phyloP scores from a whole-genome alignment of 495 filamentous ascomycete genomes.

The Aspergillus baeticus region DNA sequence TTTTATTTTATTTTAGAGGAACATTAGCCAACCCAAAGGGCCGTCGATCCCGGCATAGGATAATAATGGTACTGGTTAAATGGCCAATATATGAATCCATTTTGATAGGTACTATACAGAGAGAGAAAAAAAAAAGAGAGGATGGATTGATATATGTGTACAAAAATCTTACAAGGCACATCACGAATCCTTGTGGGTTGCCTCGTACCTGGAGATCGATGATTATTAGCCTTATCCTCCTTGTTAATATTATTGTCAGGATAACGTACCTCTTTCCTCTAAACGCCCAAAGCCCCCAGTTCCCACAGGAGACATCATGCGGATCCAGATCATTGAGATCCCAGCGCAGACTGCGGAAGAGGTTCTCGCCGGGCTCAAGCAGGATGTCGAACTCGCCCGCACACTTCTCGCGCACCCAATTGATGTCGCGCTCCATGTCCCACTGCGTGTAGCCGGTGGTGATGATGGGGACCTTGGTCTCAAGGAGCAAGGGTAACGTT shows the following conservation, averaged over 20 bases:
- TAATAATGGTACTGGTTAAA: too few species aligned
- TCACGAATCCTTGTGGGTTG: constrained; percentile 28
- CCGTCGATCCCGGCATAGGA: too few species aligned
- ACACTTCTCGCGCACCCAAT: constrained; percentile 82
- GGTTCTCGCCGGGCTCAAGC: constrained; percentile 89
- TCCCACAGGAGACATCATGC: constrained; percentile 89
- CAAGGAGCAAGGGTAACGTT: constrained; percentile 81
- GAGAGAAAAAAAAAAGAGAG: neutral
- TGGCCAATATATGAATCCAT: too few species aligned
- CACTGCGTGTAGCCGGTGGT: constrained; percentile 93
- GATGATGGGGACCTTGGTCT: constrained; percentile 93
- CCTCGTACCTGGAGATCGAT: constrained; percentile 38
- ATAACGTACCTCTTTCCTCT: constrained; percentile 86
- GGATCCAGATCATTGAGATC: constrained; percentile 96
- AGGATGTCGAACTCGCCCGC: constrained; percentile 88
- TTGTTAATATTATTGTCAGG: neutral
- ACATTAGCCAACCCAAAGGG: too few species aligned
- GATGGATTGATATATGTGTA: neutral
- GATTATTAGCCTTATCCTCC: constrained; percentile 7
- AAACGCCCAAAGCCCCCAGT: constrained; percentile 97
- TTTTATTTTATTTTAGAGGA: too few species aligned
- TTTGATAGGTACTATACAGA: neutral
- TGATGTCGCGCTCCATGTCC: constrained; percentile 88
- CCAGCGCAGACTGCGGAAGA: constrained; percentile 92
- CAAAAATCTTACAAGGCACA: neutral